These are phyloP conservation scores for Akanthomyces muscarius DNA, from an alignment of 2,329 filamentous ascomycete genomes.

Conservation along the genomic window DNA sequence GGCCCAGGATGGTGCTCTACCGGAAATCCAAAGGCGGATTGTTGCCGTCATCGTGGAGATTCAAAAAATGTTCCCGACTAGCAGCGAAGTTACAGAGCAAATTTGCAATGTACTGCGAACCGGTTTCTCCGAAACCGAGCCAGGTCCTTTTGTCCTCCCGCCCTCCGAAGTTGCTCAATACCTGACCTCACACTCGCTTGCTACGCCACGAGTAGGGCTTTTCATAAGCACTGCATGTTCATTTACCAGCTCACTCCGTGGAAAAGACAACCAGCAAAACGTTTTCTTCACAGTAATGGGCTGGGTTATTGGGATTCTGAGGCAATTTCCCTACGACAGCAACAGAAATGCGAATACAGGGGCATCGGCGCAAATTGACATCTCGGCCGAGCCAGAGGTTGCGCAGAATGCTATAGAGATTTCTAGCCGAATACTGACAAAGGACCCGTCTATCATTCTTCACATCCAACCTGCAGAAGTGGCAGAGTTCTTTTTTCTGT, in stretches of 20 bases:
- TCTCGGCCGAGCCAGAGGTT: constrained; percentile 69
- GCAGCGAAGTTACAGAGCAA: constrained; percentile 66
- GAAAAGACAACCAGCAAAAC: constrained; percentile 39
- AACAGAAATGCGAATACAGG: background rate
- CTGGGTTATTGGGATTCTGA: constrained; percentile 61
- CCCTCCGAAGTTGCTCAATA: constrained; percentile 62
- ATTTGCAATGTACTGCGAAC: constrained; percentile 68
- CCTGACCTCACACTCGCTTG: constrained; percentile 53
- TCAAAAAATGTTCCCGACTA: constrained; percentile 50
- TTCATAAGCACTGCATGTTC: constrained; percentile 69
- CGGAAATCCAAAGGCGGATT: constrained; percentile 42
- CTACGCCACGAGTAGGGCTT: constrained; percentile 63
- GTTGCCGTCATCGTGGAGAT: constrained; percentile 45
- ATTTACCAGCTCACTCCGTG: constrained; percentile 58
- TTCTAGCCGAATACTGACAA: constrained; percentile 58
- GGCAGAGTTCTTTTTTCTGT: constrained; percentile 65
- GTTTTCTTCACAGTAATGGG: constrained; percentile 52
- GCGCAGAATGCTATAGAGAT: constrained; percentile 72
- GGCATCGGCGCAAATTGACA: constrained; percentile 39
- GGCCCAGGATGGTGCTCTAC: constrained; percentile 22
- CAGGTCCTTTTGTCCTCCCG: constrained; percentile 74
- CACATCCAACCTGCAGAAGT: constrained; percentile 50
- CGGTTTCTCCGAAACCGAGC: constrained; percentile 70
- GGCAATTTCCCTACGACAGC: constrained; percentile 54
- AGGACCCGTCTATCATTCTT: constrained; percentile 59